Percentiles rank a stretch among this genome's conserved stretches.
phyloP scores from a whole-genome alignment of 2,329 filamentous ascomycete species.

The Chaetomium olivaceum region DNA sequence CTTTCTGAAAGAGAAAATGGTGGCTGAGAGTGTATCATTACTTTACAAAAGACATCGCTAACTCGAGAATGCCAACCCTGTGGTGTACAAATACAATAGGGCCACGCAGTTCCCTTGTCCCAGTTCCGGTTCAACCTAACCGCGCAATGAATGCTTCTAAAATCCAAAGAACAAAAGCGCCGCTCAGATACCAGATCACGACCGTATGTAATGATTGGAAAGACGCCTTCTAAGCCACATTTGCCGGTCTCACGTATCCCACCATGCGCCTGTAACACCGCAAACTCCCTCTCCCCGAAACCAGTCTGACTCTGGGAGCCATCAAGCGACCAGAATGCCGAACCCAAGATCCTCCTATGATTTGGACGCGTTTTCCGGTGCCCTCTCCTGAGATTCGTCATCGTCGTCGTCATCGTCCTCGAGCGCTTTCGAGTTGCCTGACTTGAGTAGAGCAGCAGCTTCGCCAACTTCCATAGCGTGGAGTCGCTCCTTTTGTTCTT shows the following conservation, averaged over 20 bases:
- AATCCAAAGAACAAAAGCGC: not conserved
- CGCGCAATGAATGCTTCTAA: not conserved
- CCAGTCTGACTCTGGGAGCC: not conserved
- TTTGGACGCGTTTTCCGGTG: not conserved
- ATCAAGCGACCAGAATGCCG: not conserved
- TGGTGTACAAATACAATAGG: conserved; percentile 5
- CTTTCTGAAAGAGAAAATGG: not conserved
- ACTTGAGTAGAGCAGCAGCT: conserved; percentile 50
- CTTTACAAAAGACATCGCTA: conserved; percentile 11
- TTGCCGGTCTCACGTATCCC: not conserved
- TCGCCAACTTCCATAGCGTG: conserved; percentile 63
- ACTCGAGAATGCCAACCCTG: conserved; percentile 7
- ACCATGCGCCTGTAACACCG: conserved; percentile 6
- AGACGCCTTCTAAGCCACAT: not conserved
- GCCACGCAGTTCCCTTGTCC: not conserved
- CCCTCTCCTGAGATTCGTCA: conserved; percentile 29
- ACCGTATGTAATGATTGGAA: not conserved
- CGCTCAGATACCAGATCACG: not conserved
- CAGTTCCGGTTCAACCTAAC: not conserved
- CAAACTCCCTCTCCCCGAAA: not conserved
- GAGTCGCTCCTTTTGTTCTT: conserved; percentile 54
- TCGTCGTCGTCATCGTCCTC: conserved; percentile 37
- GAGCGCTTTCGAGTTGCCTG: conserved; percentile 29
- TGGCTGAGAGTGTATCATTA: not conserved
- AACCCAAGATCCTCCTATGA: conserved; percentile 3